Conservation (phyloP, 2,329 filamentous ascomycete genomes). For the Pyricularia sp. region DNA sequence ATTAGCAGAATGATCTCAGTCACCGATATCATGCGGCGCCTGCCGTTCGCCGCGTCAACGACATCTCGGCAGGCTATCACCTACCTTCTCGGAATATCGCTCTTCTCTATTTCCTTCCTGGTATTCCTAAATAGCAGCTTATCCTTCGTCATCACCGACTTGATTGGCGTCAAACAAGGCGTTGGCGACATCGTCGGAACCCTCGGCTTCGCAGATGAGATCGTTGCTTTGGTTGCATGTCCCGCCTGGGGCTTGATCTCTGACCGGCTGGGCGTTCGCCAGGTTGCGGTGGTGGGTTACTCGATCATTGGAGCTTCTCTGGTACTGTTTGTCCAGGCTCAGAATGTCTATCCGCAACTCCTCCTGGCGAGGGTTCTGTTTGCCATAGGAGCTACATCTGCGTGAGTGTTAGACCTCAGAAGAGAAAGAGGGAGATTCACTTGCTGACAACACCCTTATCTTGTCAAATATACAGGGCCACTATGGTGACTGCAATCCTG, state of each 20-base stretch:
- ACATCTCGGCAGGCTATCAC: constrained; percentile 55
- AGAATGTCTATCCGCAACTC: constrained; percentile 81
- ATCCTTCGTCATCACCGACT: constrained; percentile 76
- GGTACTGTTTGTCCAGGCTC: constrained; percentile 73
- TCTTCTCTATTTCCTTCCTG: constrained; percentile 83
- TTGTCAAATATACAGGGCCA: constrained; percentile 43
- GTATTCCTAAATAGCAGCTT: constrained; percentile 82
- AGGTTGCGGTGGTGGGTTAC: constrained; percentile 70
- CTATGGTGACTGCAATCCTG: constrained; percentile 94
- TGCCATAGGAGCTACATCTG: constrained; percentile 83
- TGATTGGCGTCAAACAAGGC: constrained; percentile 62
- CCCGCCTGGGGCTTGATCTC: constrained; percentile 71
- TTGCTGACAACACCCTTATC: background rate
- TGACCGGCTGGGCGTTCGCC: constrained; percentile 66
- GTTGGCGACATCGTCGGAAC: constrained; percentile 79
- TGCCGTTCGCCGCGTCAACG: constrained; percentile 52
- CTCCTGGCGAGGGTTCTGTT: constrained; percentile 79
- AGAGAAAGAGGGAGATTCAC: background rate
- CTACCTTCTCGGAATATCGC: constrained; percentile 72
- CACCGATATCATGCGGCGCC: constrained; percentile 29
- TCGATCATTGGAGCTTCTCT: constrained; percentile 69
- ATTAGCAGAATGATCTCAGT: background rate
- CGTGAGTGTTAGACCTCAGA: constrained; percentile 37
- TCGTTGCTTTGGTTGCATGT: constrained; percentile 72
- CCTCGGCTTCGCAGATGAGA: constrained; percentile 74